Percentiles rank a stretch among this genome's conserved stretches.
Conservation (phyloP, 1,284 basidiomycete genomes). For the Sanghuangporus baumii region DNA sequence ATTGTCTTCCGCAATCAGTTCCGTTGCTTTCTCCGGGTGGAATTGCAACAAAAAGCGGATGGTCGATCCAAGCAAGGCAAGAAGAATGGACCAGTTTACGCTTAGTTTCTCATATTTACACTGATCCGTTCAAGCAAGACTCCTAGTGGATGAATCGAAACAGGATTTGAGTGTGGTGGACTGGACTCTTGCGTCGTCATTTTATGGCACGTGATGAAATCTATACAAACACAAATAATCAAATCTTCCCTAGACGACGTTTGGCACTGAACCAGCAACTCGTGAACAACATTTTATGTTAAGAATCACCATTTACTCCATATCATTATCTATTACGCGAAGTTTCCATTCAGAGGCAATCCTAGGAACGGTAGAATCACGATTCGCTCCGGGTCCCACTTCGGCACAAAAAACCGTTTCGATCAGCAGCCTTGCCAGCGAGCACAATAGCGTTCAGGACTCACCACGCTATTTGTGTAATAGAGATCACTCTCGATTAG, state of each 20-base stretch:
- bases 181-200: not conserved
- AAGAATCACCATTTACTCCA: not conserved
- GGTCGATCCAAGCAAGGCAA: no score
- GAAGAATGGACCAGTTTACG: no score
- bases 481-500: conserved; percentile 50
- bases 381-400: conserved; percentile 38
- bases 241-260: not conserved
- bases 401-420: conserved; percentile 6
- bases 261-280: no score
- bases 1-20: not conserved
- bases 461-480: conserved; percentile 48
- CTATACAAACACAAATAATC: not conserved
- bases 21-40: no score
- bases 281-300: no score
- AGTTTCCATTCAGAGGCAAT: not conserved
- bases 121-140: no score
- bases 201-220: not conserved
- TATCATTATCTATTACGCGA: not conserved
- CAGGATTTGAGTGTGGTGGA: not conserved
- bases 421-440: not conserved
- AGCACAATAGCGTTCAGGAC: conserved; percentile 19
- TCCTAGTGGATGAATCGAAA: not conserved
- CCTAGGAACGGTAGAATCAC: conserved; percentile 36
- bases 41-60: no score
- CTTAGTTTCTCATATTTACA: no score